A percentile compares a stretch with the other conserved stretches of the same genome.
Conservation (phyloP, 768 basidiomycete species). For the Baorangia bicolor region DNA sequence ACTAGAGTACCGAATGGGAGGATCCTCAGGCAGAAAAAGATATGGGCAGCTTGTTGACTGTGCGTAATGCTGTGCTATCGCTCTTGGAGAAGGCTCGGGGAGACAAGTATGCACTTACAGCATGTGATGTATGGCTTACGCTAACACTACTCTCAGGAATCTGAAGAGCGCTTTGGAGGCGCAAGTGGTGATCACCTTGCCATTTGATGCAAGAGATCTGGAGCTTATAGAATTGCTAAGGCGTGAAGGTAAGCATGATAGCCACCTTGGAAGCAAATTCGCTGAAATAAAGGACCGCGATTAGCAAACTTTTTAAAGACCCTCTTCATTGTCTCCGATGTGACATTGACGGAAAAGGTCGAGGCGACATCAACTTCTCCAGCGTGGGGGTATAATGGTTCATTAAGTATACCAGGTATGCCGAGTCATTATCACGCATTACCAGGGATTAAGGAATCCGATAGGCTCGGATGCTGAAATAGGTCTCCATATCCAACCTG, state of each 20-base stretch:
- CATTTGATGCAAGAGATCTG: constrained; percentile 30
- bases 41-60: constrained; percentile 59
- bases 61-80: constrained; percentile 61
- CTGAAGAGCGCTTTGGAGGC: constrained; percentile 78
- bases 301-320: constrained; percentile 65
- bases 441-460: background rate
- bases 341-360: constrained; percentile 47
- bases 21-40: constrained; percentile 54
- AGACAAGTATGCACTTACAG: constrained; percentile 55
- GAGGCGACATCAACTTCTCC: constrained; percentile 40
- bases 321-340: constrained; percentile 81
- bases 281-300: background rate
- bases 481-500: constrained; percentile 58
- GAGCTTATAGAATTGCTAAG: constrained; percentile 41
- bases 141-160: constrained; percentile 43
- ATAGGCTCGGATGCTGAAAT: constrained; percentile 27
- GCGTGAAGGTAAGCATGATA: constrained; percentile 37
- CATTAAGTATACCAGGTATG: constrained; percentile 47
- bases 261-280: no score
- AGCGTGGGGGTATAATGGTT: constrained; percentile 50
- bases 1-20: constrained; percentile 60
- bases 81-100: constrained; percentile 75
- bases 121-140: background rate
- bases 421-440: background rate
- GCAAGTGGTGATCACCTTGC: constrained; percentile 61